Evolutionary conservation across 345 rosid species (phyloP).

Genomic region (Brassica rapa): DNA sequence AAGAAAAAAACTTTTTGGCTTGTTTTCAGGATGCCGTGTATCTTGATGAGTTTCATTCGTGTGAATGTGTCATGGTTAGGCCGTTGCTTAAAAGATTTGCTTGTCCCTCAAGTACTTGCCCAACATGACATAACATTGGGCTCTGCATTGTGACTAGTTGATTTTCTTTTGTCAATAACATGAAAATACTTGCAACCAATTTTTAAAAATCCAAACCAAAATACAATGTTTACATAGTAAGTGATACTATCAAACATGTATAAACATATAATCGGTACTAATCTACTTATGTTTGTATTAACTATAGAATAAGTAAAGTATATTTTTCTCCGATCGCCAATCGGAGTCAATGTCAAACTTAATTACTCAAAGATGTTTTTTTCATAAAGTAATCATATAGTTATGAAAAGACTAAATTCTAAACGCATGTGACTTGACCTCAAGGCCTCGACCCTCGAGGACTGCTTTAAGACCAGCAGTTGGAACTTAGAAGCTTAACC

Average conservation of each 20-base stretch:
- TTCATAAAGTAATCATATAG: neutral
- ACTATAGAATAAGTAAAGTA: neutral
- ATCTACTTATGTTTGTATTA: neutral
- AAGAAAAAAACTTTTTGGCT: neutral
- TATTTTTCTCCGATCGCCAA: neutral
- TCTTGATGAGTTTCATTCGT: slow-evolving; percentile 8
- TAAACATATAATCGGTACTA: neutral
- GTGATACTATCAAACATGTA: neutral
- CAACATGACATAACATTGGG: slow-evolving; percentile 15
- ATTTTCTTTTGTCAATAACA: neutral
- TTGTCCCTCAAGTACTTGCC: slow-evolving; percentile 19
- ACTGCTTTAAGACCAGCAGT: slow-evolving; percentile 7
- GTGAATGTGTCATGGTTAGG: slow-evolving; percentile 34
- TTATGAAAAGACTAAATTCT: slow-evolving; percentile 22
- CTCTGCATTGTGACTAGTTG: slow-evolving; percentile 16
- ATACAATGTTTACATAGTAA: neutral
- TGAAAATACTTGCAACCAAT: neutral
- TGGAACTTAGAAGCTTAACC: slow-evolving; percentile 15
- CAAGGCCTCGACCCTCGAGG: neutral
- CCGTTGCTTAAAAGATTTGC: slow-evolving; percentile 15
- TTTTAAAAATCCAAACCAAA: neutral
- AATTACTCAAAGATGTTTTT: slow-evolving; percentile 1
- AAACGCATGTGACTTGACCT: slow-evolving; percentile 28
- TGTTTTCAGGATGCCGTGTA: slow-evolving; percentile 1
- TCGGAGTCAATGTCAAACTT: slow-evolving; percentile 1